phyloP scores from a whole-genome alignment of 345 rosid genomes.

The thale cress (Arabidopsis thaliana) region TAIR10.1 NC_003074.8:7546501-7547000 shows the following conservation, averaged over 20 bases:
- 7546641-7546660: constrained; percentile 55
- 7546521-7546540: constrained; percentile 63
- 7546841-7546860: constrained; percentile 1
- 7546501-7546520: constrained; percentile 60
- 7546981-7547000: constrained; percentile 7
- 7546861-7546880: constrained; percentile 1
- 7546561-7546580: constrained; percentile 50
- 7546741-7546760: constrained; percentile 29
- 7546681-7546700: constrained; percentile 10
- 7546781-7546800: constrained; percentile 16
- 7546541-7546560: constrained; percentile 67
- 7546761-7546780: constrained; percentile 16
- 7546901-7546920: constrained; percentile 19
- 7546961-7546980: constrained; percentile 21
- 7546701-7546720: constrained; percentile 3
- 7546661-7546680: constrained; percentile 40
- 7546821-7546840: constrained; percentile 14
- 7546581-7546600: constrained; percentile 50
- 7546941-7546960: constrained; percentile 14
- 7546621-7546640: constrained; percentile 51
- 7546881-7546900: not conserved
- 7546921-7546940: constrained; percentile 27
- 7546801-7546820: constrained; percentile 12
- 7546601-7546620: constrained; percentile 45
- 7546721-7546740: constrained; percentile 13